Base-by-base conservation (phyloP, 768 basidiomycete genomes). In the Lactarius akahatsu region DNA sequence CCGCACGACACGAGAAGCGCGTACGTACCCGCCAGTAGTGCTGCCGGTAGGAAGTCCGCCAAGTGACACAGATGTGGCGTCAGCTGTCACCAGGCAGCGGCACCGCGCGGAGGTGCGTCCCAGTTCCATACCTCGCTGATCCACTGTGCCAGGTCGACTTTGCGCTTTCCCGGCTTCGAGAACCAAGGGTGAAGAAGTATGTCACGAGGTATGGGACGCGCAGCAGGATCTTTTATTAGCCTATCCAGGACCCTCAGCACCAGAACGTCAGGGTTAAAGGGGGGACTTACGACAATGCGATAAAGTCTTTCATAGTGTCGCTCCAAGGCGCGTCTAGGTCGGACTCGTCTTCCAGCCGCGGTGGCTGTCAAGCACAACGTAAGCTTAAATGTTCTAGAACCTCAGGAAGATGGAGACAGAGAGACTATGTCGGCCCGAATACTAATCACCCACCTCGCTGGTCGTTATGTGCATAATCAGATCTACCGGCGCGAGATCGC, bases 141-240 rank as follows among this genome's bases (percentile, higher is more conserved):
- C 92, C 92, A 94, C 73, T 83, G 85, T 5, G 85, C 87, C 90
- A 94, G 92, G 65, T 91, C 86, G 41, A 90, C 86, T 67, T 91
- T 89, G 74, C 86, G 83, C 72, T 85, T 86, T 82, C 89, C 87
- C 56, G 83, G 82, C 63, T 81, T 79, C 57, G 81, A 75, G 65
- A 95, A 86, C 90, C 91, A 95, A 8, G 88, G 86, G 75, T 95
- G 93, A 52, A 77, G 77, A 60, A 94, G 80, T 82, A 94, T 85
- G 70, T 91, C 88, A 71, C 83, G 86, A 1, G 92, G 92, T 58
- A 85, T 87, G 23, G 92, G 91, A 57, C 92, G 84, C 45, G 80
- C 80, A 15, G 77, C 75, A 56, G 86, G 80, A 67, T 87, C 86
- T 50, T 89, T 83, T 64, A 80, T 89, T 63, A 91, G 80, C 72